phyloP scores from a whole-genome alignment of 805 yeast genomes.

The Metschnikowia corniflorae region DNA sequence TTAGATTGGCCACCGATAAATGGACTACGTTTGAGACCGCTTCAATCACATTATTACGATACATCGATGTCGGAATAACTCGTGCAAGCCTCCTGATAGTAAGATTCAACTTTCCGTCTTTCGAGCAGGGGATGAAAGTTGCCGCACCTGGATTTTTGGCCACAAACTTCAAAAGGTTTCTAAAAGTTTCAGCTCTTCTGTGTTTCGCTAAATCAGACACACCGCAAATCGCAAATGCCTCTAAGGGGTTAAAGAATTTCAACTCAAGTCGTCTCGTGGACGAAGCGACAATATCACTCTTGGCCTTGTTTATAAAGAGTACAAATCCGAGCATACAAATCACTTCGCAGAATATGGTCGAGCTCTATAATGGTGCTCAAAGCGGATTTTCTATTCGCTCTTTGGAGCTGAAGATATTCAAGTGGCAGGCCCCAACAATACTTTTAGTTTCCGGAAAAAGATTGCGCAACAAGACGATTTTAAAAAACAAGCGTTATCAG shows the following conservation, averaged over 20 bases:
- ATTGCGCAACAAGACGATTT: slow-evolving; percentile 32
- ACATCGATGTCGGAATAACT: slow-evolving; percentile 43
- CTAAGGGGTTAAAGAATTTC: not conserved
- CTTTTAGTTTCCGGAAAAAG: slow-evolving; percentile 65
- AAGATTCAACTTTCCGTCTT: slow-evolving; percentile 2
- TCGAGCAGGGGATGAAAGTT: slow-evolving; percentile 9
- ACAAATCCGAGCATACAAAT: slow-evolving; percentile 31
- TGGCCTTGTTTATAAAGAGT: slow-evolving; percentile 30
- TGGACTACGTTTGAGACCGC: slow-evolving; percentile 43
- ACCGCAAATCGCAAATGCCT: not conserved
- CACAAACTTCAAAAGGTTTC: slow-evolving; percentile 19
- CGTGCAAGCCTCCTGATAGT: slow-evolving; percentile 16
- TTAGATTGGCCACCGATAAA: slow-evolving; percentile 20
- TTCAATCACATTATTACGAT: slow-evolving; percentile 46
- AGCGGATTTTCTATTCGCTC: slow-evolving; percentile 88
- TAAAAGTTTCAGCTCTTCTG: slow-evolving; percentile 22
- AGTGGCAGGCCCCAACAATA: slow-evolving; percentile 87
- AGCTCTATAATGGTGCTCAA: slow-evolving; percentile 68
- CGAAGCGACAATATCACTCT: slow-evolving; percentile 36
- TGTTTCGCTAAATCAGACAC: not conserved
- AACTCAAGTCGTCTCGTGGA: slow-evolving; percentile 36
- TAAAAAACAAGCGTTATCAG: slow-evolving; percentile 45
- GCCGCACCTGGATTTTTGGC: slow-evolving; percentile 19
- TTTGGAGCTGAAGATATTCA: slow-evolving; percentile 75
- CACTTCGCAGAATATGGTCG: slow-evolving; percentile 47